Conservation (phyloP, 2,329 filamentous ascomycete genomes). For the Aureobasidium vineae region DNA sequence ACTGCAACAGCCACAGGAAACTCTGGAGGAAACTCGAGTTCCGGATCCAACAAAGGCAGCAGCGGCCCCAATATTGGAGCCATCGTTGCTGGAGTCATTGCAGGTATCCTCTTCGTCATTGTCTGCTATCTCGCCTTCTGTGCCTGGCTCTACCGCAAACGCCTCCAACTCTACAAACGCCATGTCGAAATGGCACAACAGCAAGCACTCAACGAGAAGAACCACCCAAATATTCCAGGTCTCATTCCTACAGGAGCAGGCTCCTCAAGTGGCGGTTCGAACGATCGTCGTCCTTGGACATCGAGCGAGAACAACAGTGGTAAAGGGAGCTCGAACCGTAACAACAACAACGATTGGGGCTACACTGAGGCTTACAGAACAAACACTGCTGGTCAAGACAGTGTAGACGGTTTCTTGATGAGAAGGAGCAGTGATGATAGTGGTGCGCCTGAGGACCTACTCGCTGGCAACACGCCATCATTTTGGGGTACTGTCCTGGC, state of each 20-base stretch:
- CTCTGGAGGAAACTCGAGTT: constrained; percentile 44
- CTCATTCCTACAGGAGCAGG: constrained; percentile 33
- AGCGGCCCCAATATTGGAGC: constrained; percentile 52
- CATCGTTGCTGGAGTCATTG: constrained; percentile 60
- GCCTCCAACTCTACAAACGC: constrained; percentile 66
- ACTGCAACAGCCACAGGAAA: constrained; percentile 51
- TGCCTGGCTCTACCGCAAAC: constrained; percentile 69
- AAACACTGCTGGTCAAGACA: constrained; percentile 10
- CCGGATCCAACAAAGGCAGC: constrained; percentile 37
- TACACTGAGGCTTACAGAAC: constrained; percentile 13
- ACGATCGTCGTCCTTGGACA: background rate
- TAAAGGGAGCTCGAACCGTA: constrained; percentile 10
- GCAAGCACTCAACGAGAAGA: constrained; percentile 47
- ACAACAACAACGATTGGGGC: constrained; percentile 19
- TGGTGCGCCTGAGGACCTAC: constrained; percentile 55
- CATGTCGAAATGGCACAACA: constrained; percentile 66
- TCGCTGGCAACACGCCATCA: constrained; percentile 64
- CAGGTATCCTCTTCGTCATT: constrained; percentile 61
- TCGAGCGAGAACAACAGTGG: constrained; percentile 20
- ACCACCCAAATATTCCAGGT: constrained; percentile 33
- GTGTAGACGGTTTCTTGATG: constrained; percentile 34
- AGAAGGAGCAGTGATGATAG: constrained; percentile 48
- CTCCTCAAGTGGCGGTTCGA: constrained; percentile 27
- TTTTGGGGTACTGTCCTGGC: constrained; percentile 67
- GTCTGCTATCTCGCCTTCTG: constrained; percentile 68